phyloP scores from a whole-genome alignment of 768 basidiomycete species.

The Boletus insuetus region DNA sequence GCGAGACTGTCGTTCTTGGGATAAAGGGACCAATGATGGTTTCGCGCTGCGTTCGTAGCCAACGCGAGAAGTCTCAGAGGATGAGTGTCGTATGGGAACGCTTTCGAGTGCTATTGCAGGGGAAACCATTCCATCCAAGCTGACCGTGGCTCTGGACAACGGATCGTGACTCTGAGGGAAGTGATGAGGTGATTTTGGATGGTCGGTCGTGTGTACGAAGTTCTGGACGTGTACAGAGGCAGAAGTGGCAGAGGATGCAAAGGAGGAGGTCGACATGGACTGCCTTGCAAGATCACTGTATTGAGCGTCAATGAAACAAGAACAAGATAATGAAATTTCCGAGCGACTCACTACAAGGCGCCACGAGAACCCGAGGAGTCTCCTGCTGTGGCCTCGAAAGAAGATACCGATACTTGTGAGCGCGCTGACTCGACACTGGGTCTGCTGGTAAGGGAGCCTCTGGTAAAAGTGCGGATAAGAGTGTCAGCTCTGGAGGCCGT shows the following conservation, averaged over 20 bases:
- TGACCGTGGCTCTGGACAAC: constrained; percentile 4
- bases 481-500: constrained; percentile 33
- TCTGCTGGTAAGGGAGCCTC: constrained; percentile 44
- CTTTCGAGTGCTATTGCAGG: constrained; percentile 1
- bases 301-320: constrained; percentile 1
- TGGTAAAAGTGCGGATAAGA: constrained; percentile 45
- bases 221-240: constrained; percentile 37
- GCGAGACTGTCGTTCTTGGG: constrained; percentile 35
- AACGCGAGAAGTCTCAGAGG: constrained; percentile 11
- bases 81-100: constrained; percentile 1
- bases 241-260: constrained; percentile 29
- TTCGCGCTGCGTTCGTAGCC: constrained; percentile 9
- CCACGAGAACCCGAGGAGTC: constrained; percentile 49
- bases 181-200: constrained; percentile 6
- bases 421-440: constrained; percentile 65
- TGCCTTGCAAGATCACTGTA: constrained; percentile 59
- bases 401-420: constrained; percentile 52
- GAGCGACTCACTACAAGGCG: constrained; percentile 54
- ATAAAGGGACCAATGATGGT: constrained; percentile 25
- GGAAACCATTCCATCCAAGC: constrained; percentile 7
- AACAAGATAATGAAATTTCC: background rate
- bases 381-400: constrained; percentile 57
- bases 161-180: constrained; percentile 7
- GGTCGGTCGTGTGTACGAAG: constrained; percentile 32
- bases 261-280: constrained; percentile 54